Evolutionary conservation across 805 yeast genomes (phyloP), one percentile per base, ranked within the genome.

Genomic region (Monosporozyma solicola): DNA sequence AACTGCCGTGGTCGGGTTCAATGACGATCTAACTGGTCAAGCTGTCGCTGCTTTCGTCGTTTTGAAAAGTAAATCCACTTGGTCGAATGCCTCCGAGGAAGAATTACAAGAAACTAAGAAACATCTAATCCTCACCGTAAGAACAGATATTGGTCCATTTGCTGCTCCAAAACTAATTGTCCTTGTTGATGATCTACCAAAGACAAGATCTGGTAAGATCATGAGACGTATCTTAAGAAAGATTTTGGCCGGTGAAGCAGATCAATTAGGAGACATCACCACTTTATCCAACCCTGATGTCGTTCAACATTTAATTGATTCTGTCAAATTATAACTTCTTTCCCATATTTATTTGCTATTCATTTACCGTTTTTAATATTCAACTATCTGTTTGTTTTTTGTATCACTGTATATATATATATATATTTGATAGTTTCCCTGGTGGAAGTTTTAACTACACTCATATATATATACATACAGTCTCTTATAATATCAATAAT

Each of bases 171-270:
- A 85, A 72, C 69, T 81, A 48, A 83, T 86, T 56, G 75, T 85
- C 47, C 69, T 85, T 52, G 92, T 85, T 51, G 80, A 79, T 61
- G 94, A 85, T 67, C 80, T 85, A 69, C 94, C 94, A 64, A 85
- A 85, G 77, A 85, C 94, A 11, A 82, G 94, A 75, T 84, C 90
- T 4, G 94, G 94, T 65, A 85, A 85, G 74, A 85, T 85, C 61
- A 85, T 85, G 94, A 82, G 94, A 79, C 79, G 94, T 74, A 85
- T 85, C 64, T 77, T 85, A 69, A 80, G 94, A 73, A 85, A 85
- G 74, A 75, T 85, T 55, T 73, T 84, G 49, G 84, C 89, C 48
- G 77, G 82, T 58, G 92, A 85, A 71, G 85, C 84, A 57, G 91
- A 85, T 65, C 89, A 84, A 72, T 75, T 85, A 64, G 94, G 94